These are phyloP conservation scores for Sarocladium kiliense DNA, from an alignment of 2,329 filamentous ascomycete species.

Conservation along the genomic window DNA sequence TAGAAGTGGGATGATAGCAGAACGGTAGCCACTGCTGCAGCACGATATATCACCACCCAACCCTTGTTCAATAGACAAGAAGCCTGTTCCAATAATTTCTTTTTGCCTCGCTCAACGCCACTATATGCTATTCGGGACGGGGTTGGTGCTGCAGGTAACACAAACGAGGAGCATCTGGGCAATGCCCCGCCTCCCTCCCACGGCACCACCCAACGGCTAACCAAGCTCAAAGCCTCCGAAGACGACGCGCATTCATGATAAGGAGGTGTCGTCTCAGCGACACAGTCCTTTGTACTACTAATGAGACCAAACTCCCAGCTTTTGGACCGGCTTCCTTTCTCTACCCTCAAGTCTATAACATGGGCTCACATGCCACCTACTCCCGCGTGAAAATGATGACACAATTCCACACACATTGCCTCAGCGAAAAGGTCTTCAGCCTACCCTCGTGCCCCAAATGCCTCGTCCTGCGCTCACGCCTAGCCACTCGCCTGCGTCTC, in stretches of 20 bases:
- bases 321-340: background rate
- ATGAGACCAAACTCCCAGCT: background rate
- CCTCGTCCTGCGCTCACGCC: conserved; percentile 77
- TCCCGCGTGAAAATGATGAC: background rate
- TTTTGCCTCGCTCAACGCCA: background rate
- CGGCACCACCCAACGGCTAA: too few relatives aligned
- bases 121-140: background rate
- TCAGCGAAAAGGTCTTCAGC: background rate
- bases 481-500: conserved; percentile 75
- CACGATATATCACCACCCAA: background rate
- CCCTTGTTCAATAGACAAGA: background rate
- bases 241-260: background rate
- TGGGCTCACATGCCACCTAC: background rate
- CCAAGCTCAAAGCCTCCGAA: too few relatives aligned
- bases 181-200: too few relatives aligned
- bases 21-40: too few relatives aligned
- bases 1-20: too few relatives aligned
- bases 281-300: background rate
- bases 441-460: conserved; percentile 66
- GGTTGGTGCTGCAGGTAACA: background rate
- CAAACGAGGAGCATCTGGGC: too few relatives aligned
- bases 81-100: background rate
- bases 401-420: background rate
- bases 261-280: background rate
- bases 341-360: conserved; percentile 1